A percentile compares a stretch with the other conserved stretches of the same genome.
phyloP scores from a whole-genome alignment of 805 yeast species.

The Kluyveromyces dobzhanskii region DNA sequence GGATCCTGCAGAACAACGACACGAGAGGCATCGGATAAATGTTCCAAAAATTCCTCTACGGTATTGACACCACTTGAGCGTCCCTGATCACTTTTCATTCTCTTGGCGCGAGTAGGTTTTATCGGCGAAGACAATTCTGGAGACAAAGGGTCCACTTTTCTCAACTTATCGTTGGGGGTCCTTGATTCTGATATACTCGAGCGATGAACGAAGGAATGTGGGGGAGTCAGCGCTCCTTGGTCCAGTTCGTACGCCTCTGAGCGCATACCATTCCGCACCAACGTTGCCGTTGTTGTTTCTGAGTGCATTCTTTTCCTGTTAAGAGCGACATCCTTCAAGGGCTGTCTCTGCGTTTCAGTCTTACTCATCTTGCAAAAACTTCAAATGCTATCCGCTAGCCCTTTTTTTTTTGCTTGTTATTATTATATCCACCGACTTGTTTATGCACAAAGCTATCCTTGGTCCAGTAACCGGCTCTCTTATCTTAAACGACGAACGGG shows the following conservation, averaged over 20 bases:
- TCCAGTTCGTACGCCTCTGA: background rate
- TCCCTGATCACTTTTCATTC: constrained; percentile 22
- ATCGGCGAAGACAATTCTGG: constrained; percentile 29
- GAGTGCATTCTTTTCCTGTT: constrained; percentile 2
- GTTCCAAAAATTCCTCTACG: constrained; percentile 21
- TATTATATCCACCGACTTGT: too few species aligned
- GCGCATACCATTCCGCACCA: background rate
- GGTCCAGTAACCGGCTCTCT: too few species aligned
- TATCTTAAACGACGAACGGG: too few species aligned
- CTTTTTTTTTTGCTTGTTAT: too few species aligned
- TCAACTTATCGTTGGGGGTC: constrained; percentile 5
- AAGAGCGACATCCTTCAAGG: constrained; percentile 3
- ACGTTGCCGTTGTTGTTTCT: background rate
- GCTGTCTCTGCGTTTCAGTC: background rate
- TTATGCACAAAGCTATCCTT: too few species aligned
- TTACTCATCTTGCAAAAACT: background rate
- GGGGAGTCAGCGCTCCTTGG: constrained; percentile 15
- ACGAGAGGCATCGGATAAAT: constrained; percentile 12
- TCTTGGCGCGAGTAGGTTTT: constrained; percentile 21
- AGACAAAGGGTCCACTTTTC: constrained; percentile 18
- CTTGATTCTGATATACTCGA: constrained; percentile 4
- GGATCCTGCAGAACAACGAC: constrained; percentile 10
- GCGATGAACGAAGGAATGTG: constrained; percentile 20
- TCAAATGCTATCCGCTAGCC: too few species aligned
- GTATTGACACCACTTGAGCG: constrained; percentile 26